Conservation (phyloP, 2,329 filamentous ascomycete species). For the Aspergillus chevalieri region DNA sequence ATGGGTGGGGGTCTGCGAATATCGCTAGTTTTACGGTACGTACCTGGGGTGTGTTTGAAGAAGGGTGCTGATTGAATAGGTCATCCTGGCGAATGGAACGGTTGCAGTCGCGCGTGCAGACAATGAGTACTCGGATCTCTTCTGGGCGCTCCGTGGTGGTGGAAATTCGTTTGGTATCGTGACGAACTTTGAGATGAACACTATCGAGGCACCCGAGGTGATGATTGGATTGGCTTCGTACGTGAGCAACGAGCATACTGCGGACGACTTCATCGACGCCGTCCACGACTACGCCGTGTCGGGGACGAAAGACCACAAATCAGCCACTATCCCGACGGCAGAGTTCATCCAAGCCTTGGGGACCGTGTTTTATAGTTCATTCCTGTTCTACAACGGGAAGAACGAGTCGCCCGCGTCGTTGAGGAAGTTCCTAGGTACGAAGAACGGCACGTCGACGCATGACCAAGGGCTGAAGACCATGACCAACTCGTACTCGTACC, state of each 20-base stretch:
- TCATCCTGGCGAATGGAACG: conserved; percentile 4
- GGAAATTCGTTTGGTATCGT: conserved; percentile 3
- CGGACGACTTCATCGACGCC: neutral
- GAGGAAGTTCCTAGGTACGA: neutral
- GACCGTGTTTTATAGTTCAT: neutral
- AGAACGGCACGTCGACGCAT: neutral
- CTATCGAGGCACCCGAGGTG: neutral
- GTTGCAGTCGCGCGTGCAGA: conserved; percentile 11
- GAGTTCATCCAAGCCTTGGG: neutral
- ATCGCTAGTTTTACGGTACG: neutral
- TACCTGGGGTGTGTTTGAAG: neutral
- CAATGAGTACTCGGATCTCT: conserved; percentile 13
- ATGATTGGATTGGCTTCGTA: neutral
- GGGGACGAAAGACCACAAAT: neutral
- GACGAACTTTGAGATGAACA: neutral
- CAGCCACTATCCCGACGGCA: neutral
- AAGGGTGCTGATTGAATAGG: neutral
- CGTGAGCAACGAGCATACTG: neutral
- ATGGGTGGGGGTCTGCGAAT: neutral
- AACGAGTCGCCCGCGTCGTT: neutral
- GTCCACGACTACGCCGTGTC: neutral
- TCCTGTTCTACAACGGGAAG: neutral
- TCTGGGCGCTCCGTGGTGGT: conserved; percentile 17
- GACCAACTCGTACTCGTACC: neutral
- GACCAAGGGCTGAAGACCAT: neutral